Evolutionary conservation across 164 flowering plant species (phyloP), one percentile per base, ranked within the genome.

Genomic region (Annona cherimola): DNA sequence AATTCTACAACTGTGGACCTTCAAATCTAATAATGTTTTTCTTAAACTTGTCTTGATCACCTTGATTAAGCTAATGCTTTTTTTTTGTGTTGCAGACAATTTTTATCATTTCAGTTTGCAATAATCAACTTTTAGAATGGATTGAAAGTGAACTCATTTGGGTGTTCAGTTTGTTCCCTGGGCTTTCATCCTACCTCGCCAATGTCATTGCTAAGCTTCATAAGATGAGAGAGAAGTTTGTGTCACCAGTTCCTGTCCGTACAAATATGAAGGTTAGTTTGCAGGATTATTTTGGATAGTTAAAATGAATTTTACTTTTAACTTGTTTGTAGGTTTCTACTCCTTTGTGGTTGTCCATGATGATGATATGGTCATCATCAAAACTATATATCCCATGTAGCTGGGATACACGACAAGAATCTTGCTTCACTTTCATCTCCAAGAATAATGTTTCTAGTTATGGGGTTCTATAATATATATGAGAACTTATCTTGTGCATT

Each of bases 41-140:
- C n/a, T n/a, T n/a, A n/a, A n/a, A n/a, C n/a, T n/a, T n/a, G n/a
- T n/a, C n/a, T n/a, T n/a, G n/a, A n/a, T n/a, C n/a, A 16, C 61
- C 39, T 19, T 61, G 64, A 61, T 61, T 35, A 35, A 26, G 39
- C 64, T 35, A 61, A 19, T 20, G 5, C 19, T 61, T 3, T 61
- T 63, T 63, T 50, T 50, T 3, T 50, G 43, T 76, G 26, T 18
- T 84, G 77, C 96, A 95, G 99, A 90, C 97, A 0, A 74, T 86
- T 64, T 95, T 95, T 78, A 88, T 95, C 70, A 93, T 95, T 72
- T 88, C 85, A 35, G 93, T 93, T 61, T 95, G 97, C 87, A 95
- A 93, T 70, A 95, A 95, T 73, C 99, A 95, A 81, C 98, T 95
- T 70, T 88, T 95, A 5, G 83, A 85, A 66, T 90, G 93, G 94